phyloP scores from a whole-genome alignment of 2,329 filamentous ascomycete genomes.

The Fusarium torreyae region DNA sequence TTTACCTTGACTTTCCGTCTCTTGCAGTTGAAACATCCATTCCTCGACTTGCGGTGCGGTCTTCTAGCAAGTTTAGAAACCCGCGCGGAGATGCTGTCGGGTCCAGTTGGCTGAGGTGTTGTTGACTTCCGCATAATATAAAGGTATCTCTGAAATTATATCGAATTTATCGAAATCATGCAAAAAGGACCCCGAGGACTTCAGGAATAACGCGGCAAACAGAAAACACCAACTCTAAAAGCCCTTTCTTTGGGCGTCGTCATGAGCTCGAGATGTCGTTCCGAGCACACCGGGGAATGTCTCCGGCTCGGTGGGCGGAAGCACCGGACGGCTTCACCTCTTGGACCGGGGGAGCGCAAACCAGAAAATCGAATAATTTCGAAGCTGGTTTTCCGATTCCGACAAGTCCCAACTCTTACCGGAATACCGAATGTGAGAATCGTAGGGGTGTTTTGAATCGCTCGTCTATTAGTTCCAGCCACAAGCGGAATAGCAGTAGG shows the following conservation, averaged over 20 bases:
- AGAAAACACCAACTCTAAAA: conserved; percentile 29
- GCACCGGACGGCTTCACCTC: conserved; percentile 47
- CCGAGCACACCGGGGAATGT: conserved; percentile 44
- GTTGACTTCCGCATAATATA: conserved; percentile 37
- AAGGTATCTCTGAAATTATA: conserved; percentile 12
- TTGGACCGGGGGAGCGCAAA: conserved; percentile 37
- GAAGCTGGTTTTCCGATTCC: conserved; percentile 10
- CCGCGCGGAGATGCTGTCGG: conserved; percentile 46
- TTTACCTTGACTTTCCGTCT: conserved; percentile 53
- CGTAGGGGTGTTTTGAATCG: conserved; percentile 35
- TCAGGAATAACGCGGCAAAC: conserved; percentile 3
- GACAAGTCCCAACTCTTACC: conserved; percentile 16
- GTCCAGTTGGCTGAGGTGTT: conserved; percentile 44
- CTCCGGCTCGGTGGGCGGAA: conserved; percentile 42
- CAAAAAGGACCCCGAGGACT: conserved; percentile 14
- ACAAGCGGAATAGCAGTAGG: conserved; percentile 43
- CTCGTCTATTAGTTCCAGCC: conserved; percentile 44
- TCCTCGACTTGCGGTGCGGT: conserved; percentile 52
- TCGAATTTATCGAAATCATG: conserved; percentile 7
- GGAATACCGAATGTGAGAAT: conserved; percentile 12
- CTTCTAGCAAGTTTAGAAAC: conserved; percentile 50
- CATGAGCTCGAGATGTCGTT: conserved; percentile 31
- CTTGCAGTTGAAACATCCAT: conserved; percentile 53
- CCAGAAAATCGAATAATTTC: conserved; percentile 23
- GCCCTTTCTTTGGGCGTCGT: conserved; percentile 24